Evolutionary conservation across 352 stramenopile genomes (phyloP), one percentile per base, ranked within the genome.

Genomic region (Phytophthora citrophthora): DNA sequence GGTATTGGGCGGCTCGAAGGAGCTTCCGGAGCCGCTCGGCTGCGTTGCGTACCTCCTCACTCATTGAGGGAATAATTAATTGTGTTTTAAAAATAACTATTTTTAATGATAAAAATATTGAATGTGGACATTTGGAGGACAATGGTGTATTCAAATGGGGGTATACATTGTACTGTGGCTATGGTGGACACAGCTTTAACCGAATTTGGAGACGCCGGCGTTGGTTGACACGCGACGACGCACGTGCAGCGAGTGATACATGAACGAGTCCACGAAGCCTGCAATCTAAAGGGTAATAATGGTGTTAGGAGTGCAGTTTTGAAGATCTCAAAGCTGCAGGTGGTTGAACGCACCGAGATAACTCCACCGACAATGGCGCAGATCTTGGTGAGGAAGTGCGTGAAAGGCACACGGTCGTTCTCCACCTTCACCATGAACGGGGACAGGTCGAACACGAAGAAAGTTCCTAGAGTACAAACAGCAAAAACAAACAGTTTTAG

Each of bases 381-480:
- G 61, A 95, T 79, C 58, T 90, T 91, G 44, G 80, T 90, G n/a
- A 95, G 59, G 55, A 95, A 95, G 67, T 95, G 87, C 15, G 86
- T 91, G 54, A 95, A 73, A 43, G 87, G 86, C 62, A 94, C 64
- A 36, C 78, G 79, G 56, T 92, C 82, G 64, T 91, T 92, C 58
- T 93, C 86, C 38, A 94, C 71, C 65, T 94, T 93, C 34, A 95
- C 83, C 77, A 95, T 86, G 61, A 95, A 95, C 27, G 87, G 85
- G 27, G 85, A 94, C 24, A 95, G 51, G 45, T 95, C 87, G 34
- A 93, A 95, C 31, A 94, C 84, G 47, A 95, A 95, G 58, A 91
- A 95, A 16, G 85, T 77, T 49, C 87, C 87, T 89, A 39, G n/a
- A 41, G 6, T 5, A 23, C 20, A 15, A 47, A 47, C 3, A 5